Conservation (phyloP, 768 basidiomycete species). For the Clitopilus passeckerianus region DNA sequence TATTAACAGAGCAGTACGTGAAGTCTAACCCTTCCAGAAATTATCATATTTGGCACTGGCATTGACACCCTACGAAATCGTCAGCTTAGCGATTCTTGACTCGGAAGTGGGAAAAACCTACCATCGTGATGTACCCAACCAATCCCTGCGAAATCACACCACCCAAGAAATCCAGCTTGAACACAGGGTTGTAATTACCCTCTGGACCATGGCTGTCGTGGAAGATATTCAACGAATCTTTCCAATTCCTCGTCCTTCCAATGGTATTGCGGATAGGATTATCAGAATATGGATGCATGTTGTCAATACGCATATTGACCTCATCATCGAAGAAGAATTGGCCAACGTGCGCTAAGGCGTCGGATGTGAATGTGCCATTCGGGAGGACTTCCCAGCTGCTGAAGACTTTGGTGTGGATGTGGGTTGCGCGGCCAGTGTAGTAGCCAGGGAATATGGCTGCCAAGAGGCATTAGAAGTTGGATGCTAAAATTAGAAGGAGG, state of each 20-base stretch:
- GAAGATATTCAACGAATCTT: constrained; percentile 51
- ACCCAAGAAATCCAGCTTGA: constrained; percentile 44
- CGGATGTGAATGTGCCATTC: constrained; percentile 41
- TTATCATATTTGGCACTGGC: constrained; percentile 33
- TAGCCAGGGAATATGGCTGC: constrained; percentile 54
- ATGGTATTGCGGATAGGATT: constrained; percentile 43
- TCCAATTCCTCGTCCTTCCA: constrained; percentile 48
- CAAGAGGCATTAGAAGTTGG: neutral
- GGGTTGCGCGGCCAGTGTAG: constrained; percentile 51
- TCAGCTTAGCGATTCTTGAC: neutral
- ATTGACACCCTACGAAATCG: constrained; percentile 29
- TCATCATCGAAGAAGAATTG: constrained; percentile 59
- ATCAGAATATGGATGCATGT: constrained; percentile 47
- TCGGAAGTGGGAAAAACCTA: constrained; percentile 10
- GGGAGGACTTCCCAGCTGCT: constrained; percentile 38
- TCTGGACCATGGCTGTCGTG: constrained; percentile 44
- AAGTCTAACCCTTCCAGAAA: constrained; percentile 25
- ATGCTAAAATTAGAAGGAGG: neutral
- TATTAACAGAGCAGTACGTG: neutral
- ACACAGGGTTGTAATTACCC: constrained; percentile 47
- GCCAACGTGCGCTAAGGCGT: constrained; percentile 40
- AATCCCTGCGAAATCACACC: constrained; percentile 47
- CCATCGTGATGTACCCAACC: constrained; percentile 54
- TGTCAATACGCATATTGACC: constrained; percentile 41
- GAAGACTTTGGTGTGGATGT: constrained; percentile 52